Percentiles rank a stretch among this genome's conserved stretches.
These are phyloP conservation scores for Phytophthora ramorum DNA, from an alignment of 352 stramenopile genomes.

Conservation along the genomic window DNA sequence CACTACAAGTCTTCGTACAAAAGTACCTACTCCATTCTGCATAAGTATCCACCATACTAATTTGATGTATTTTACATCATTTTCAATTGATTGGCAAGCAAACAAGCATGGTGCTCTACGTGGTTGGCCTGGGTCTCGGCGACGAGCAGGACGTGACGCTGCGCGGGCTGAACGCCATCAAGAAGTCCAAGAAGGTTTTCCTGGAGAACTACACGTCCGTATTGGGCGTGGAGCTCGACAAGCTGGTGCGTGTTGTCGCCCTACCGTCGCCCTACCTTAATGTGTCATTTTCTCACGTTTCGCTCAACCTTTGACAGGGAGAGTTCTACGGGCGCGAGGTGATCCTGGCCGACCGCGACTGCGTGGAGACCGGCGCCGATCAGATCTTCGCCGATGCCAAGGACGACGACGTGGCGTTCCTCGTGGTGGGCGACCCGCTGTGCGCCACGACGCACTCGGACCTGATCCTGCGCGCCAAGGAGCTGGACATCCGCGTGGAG, in stretches of 20 bases:
- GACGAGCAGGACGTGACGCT: constrained; percentile 99
- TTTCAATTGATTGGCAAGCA: constrained; percentile 19
- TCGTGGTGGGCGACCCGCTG: constrained; percentile 98
- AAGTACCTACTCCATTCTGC: not conserved
- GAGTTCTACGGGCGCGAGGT: constrained; percentile 95
- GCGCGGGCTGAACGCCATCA: constrained; percentile 95
- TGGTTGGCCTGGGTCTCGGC: constrained; percentile 97
- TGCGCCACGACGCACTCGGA: constrained; percentile 99
- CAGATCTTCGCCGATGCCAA: constrained; percentile 94
- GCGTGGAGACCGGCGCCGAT: constrained; percentile 97
- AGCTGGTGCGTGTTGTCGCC: constrained; percentile 60
- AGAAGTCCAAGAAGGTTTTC: constrained; percentile 95
- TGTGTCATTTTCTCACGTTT: not conserved
- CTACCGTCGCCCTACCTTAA: not conserved
- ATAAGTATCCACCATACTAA: not conserved
- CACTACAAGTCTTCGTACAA: not conserved
- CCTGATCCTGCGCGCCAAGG: constrained; percentile 95
- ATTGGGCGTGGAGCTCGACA: constrained; percentile 89
- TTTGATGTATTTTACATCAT: not conserved
- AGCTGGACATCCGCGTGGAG: constrained; percentile 94
- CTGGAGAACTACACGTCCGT: constrained; percentile 99
- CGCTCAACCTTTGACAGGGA: constrained; percentile 57
- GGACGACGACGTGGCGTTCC: constrained; percentile 94
- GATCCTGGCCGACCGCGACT: constrained; percentile 92
- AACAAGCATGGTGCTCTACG: constrained; percentile 92